Base-by-base conservation (phyloP, 768 basidiomycete species). In the Leccinum subtestaceum region DNA sequence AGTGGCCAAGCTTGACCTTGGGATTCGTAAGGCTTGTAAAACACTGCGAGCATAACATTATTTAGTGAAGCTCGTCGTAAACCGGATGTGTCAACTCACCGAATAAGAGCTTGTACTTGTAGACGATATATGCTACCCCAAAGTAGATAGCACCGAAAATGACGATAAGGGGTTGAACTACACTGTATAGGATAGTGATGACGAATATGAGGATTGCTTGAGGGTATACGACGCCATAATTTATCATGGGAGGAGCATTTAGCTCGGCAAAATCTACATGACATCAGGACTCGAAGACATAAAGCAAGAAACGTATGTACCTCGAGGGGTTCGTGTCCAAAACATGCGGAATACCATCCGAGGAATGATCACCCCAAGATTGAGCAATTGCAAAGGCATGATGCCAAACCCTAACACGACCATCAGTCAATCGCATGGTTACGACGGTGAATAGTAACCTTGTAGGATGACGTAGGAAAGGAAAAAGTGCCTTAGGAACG, bases 1-100 rank as follows among this genome's bases (percentile, higher is more conserved):
- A 98, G 86, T 0, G 94, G 93, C 96, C 97, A 98, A 1, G 95
- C 97, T 76, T 98, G 95, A 2, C 97, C 97, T 65, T 90, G 91
- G 2, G 91, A 93, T 75, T 98, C 95, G 74, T 98, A 98, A 0
- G 97, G 96, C 69, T 98, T 98, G 78, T 97, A 97, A 78, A 96
- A 98, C 19, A 98, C 95, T 97, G 68, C 0, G 48, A 50, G 45
- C 55, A 11, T n/a, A 32, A 36, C 5, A 52, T 25, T 13, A 29
- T 56, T 34, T n/a, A 60, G 23, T 36, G 23, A 36, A 17, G 17
- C 4, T 9, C 27, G 36, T 23, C 34, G 17, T 13, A 53, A 29
- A 34, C 9, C 19, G 12, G 4, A 48, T 32, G 23, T 0, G 3
- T 36, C 3, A 19, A 74, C 91, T 57, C 58, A 95, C 95, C 93